Conservation (phyloP, 129 eudicot genomes). For the Flaveria linearis region DNA sequence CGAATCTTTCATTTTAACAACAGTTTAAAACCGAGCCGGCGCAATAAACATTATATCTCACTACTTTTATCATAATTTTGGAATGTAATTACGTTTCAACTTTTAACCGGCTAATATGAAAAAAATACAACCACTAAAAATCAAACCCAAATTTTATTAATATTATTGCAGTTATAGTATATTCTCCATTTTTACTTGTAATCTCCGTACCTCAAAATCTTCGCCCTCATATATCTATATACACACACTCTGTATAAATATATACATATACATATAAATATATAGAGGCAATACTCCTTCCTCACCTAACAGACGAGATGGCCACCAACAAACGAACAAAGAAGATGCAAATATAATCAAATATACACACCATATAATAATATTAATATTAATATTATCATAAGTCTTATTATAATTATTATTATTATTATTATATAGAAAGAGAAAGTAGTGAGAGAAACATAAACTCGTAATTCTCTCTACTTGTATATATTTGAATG, state of each 20-base stretch:
- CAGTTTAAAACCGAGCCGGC: no score
- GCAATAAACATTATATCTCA: no score
- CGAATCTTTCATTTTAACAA: no score
- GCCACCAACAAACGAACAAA: slow-evolving; percentile 45
- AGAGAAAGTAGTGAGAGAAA: slow-evolving; percentile 32
- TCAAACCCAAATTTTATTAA: not conserved
- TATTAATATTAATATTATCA: no score
- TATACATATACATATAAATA: not conserved
- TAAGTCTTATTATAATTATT: no score
- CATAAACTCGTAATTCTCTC: slow-evolving; percentile 16
- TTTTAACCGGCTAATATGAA: no score
- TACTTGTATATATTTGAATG: slow-evolving; percentile 19
- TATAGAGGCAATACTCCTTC: slow-evolving; percentile 24
- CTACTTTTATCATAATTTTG: no score
- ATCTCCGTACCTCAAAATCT: slow-evolving; percentile 44
- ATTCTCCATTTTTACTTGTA: slow-evolving; percentile 26
- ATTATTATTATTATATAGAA: not conserved
- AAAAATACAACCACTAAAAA: slow-evolving; percentile 16
- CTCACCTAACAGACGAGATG: slow-evolving; percentile 40
- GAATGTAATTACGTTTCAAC: no score
- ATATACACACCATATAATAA: not conserved
- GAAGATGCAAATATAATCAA: slow-evolving; percentile 21
- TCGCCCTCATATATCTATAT: slow-evolving; percentile 15
- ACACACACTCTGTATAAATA: not conserved
- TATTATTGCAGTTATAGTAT: not conserved